phyloP scores from a whole-genome alignment of 2,329 filamentous ascomycete species.

The Aspergillus quadricinctus region DNA sequence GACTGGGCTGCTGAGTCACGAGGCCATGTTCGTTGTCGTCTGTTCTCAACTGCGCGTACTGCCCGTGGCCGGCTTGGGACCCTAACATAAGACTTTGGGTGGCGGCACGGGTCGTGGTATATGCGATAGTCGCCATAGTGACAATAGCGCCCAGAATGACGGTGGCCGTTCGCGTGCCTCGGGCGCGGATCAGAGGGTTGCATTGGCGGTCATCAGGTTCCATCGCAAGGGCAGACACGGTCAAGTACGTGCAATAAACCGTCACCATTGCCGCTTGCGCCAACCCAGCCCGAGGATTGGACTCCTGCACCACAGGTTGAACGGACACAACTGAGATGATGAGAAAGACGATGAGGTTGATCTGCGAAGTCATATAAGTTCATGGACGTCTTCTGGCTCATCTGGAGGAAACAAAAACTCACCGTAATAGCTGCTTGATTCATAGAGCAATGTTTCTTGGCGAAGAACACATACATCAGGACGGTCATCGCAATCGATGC shows the following conservation, averaged over 20 bases:
- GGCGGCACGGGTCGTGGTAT: constrained; percentile 93
- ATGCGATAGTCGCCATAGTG: constrained; percentile 94
- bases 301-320: constrained; percentile 83
- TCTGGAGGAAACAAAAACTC: constrained; percentile 22
- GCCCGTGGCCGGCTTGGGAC: constrained; percentile 45
- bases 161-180: constrained; percentile 82
- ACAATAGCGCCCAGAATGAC: constrained; percentile 90
- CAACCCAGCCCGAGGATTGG: constrained; percentile 87
- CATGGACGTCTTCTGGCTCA: background rate
- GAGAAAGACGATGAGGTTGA: constrained; percentile 83
- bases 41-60: constrained; percentile 57
- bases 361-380: constrained; percentile 29
- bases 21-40: constrained; percentile 78
- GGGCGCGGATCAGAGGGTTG: constrained; percentile 82
- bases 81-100: constrained; percentile 69
- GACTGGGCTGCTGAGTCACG: constrained; percentile 78
- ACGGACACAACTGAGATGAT: constrained; percentile 79
- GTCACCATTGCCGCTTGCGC: constrained; percentile 98
- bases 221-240: constrained; percentile 97
- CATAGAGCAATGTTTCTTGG: constrained; percentile 76
- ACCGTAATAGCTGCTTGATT: constrained; percentile 91
- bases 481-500: constrained; percentile 90
- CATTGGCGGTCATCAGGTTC: constrained; percentile 91
- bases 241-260: constrained; percentile 97
- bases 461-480: constrained; percentile 97